These are phyloP conservation scores for Penicillium lividum DNA, from an alignment of 495 filamentous ascomycete species.

Conservation along the genomic window DNA sequence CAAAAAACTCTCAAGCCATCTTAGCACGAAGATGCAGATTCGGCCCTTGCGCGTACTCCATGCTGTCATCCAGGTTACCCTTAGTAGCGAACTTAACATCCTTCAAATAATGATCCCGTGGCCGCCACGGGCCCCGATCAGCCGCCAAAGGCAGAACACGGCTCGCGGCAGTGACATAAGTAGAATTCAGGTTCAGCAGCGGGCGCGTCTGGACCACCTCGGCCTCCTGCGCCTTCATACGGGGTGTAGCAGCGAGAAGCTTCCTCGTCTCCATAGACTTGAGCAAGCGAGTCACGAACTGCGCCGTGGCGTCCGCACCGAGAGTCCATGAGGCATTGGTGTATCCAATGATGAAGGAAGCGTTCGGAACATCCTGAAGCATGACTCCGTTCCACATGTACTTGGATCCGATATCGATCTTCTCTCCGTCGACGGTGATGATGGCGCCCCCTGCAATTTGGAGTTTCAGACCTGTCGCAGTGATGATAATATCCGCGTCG, in stretches of 20 bases:
- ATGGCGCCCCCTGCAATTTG: conserved; percentile 51
- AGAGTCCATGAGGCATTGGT: conserved; percentile 62
- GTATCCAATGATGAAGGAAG: conserved; percentile 57
- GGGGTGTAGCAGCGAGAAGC: conserved; percentile 39
- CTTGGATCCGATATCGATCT: conserved; percentile 45
- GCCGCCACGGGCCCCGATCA: conserved; percentile 54
- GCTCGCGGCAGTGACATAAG: conserved; percentile 48
- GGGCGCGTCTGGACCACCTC: conserved; percentile 35
- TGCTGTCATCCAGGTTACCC: conserved; percentile 43
- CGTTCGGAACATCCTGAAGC: conserved; percentile 61
- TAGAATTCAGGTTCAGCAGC: conserved; percentile 50
- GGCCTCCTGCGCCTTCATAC: conserved; percentile 33
- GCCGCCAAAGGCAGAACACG: conserved; percentile 45
- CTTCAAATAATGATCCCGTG: conserved; percentile 53
- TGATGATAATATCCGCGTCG: conserved; percentile 71
- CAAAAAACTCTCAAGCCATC: conserved; percentile 15
- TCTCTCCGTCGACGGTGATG: conserved; percentile 56
- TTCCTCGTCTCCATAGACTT: conserved; percentile 42
- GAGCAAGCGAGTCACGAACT: conserved; percentile 47
- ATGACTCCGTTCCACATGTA: conserved; percentile 61
- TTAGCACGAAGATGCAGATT: conserved; percentile 24
- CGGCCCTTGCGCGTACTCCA: conserved; percentile 37
- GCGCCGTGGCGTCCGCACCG: conserved; percentile 55
- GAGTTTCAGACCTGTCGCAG: conserved; percentile 70
- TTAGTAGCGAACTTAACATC: conserved; percentile 53